A percentile compares a stretch with the other conserved stretches of the same genome.
Conservation (phyloP, 345 rosid genomes). For the Citrus maxima region DNA sequence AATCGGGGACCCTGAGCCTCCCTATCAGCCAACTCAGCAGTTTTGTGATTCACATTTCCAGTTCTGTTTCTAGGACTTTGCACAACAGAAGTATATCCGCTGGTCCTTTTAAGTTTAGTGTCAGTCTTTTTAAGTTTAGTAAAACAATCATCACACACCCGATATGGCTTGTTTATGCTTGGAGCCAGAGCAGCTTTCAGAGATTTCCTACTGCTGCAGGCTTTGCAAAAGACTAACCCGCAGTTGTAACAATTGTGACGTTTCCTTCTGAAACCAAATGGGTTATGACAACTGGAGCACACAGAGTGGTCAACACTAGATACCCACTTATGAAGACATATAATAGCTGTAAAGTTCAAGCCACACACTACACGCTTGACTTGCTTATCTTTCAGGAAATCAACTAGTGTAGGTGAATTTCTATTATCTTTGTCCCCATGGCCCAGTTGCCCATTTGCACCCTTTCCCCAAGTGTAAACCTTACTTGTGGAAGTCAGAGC, state of each 20-base stretch:
- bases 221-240: slow-evolving; percentile 84
- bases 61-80: slow-evolving; percentile 38
- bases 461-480: slow-evolving; percentile 89
- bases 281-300: slow-evolving; percentile 82
- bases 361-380: slow-evolving; percentile 75
- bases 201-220: slow-evolving; percentile 73
- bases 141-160: slow-evolving; percentile 86
- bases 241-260: slow-evolving; percentile 97
- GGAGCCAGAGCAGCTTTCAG: slow-evolving; percentile 87
- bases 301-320: slow-evolving; percentile 62
- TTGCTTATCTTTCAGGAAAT: slow-evolving; percentile 65
- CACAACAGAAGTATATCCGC: slow-evolving; percentile 35
- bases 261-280: slow-evolving; percentile 80
- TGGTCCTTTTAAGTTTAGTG: background rate
- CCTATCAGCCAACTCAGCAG: slow-evolving; percentile 34
- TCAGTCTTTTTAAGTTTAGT: slow-evolving; percentile 50
- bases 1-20: slow-evolving; percentile 35
- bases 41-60: slow-evolving; percentile 32
- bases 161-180: slow-evolving; percentile 67
- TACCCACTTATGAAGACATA: slow-evolving; percentile 72
- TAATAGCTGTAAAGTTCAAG: slow-evolving; percentile 68
- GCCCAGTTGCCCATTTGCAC: slow-evolving; percentile 78
- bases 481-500: slow-evolving; percentile 61
- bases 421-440: slow-evolving; percentile 67
- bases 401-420: slow-evolving; percentile 53